Conservation (phyloP, 2,329 filamentous ascomycete species). For the Monilinia polystroma region DNA sequence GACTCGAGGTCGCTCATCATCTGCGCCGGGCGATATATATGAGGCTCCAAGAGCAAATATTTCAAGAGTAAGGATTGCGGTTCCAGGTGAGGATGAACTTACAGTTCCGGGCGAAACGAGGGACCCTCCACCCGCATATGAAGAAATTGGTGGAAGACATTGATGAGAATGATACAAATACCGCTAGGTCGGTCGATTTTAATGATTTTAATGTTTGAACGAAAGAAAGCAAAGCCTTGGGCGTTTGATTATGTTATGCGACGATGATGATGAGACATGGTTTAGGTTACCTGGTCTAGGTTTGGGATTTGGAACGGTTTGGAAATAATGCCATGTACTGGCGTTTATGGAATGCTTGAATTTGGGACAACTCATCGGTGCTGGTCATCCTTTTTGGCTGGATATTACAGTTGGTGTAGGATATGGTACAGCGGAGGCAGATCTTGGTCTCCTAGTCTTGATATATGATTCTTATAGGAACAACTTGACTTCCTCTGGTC, state of each 20-base stretch:
- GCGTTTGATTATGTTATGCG: not conserved
- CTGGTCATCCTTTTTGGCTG: not conserved
- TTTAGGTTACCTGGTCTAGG: not conserved
- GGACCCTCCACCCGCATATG: constrained; percentile 20
- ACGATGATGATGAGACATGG: not conserved
- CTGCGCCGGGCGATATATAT: constrained; percentile 15
- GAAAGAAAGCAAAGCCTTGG: not conserved
- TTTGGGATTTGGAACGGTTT: too few relatives aligned
- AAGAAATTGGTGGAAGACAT: constrained; percentile 7
- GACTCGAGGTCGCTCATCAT: constrained; percentile 12
- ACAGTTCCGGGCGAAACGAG: constrained; percentile 21
- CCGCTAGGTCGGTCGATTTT: too few relatives aligned
- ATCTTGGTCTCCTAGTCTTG: not conserved
- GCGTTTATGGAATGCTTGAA: not conserved
- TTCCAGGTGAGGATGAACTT: constrained; percentile 23
- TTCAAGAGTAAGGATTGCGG: constrained; percentile 22
- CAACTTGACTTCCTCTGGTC: not conserved
- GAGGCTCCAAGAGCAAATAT: constrained; percentile 10
- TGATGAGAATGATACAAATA: not conserved
- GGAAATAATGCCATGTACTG: not conserved
- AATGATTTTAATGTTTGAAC: constrained; percentile 7
- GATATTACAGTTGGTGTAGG: not conserved
- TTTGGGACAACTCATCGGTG: not conserved
- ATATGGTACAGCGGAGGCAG: not conserved
- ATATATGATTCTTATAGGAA: not conserved